phyloP scores from a whole-genome alignment of 768 basidiomycete species.

The Podaxis sp. region DNA sequence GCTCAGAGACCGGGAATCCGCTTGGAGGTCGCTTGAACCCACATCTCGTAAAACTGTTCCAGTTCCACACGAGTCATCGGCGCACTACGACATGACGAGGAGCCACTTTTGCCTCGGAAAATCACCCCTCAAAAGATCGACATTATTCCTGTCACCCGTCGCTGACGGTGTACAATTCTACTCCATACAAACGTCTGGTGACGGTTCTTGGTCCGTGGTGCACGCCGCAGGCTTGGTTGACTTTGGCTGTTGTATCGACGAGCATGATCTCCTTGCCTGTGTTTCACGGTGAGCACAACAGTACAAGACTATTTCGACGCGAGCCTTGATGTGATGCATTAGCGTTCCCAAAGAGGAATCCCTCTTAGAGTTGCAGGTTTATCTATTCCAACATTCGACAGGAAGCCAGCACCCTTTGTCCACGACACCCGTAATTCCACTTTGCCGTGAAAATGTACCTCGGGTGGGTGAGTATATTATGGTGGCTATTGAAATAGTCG shows the following conservation, averaged over 20 bases:
- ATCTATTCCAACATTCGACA: not conserved
- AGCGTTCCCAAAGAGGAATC: not conserved
- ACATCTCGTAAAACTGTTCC: not conserved
- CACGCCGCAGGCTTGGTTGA: not conserved
- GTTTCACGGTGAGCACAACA: not conserved
- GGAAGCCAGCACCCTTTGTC: not conserved
- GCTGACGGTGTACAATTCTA: not conserved
- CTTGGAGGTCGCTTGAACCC: not conserved
- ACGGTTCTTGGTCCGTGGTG: not conserved
- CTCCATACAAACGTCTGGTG: not conserved
- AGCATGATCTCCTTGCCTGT: not conserved
- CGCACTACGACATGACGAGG: not conserved
- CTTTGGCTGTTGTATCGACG: not conserved
- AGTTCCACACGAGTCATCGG: not conserved
- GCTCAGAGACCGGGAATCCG: not conserved
- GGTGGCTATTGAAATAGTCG: not conserved
- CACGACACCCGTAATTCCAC: not conserved
- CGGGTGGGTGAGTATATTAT: not conserved
- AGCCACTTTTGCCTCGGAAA: not conserved
- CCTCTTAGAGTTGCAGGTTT: not conserved
- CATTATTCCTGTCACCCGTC: not conserved
- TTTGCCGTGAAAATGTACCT: not conserved
- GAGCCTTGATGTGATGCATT: not conserved
- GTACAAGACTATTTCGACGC: not conserved
- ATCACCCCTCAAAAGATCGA: not conserved